A percentile compares a stretch with the other conserved stretches of the same genome.
These are phyloP conservation scores for Trametes cingulata DNA, from an alignment of 768 basidiomycete species.

Conservation along the genomic window DNA sequence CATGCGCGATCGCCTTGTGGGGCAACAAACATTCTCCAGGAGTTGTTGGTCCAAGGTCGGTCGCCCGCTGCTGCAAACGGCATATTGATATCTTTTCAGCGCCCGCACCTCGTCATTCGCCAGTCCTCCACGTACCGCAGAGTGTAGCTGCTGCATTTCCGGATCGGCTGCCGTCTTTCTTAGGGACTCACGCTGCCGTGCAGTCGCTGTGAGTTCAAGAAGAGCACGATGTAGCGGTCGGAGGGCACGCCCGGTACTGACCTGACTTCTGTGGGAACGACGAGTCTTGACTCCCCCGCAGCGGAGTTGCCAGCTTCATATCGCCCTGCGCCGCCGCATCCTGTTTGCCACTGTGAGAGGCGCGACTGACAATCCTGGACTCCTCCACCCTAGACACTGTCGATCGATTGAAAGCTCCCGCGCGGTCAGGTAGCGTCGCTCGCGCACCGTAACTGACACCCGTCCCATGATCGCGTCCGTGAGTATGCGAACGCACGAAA, in stretches of 20 bases:
- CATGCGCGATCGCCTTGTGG: not conserved
- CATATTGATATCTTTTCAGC: not conserved
- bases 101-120: not conserved
- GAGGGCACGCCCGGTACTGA: not conserved
- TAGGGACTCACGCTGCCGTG: not conserved
- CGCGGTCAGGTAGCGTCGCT: not conserved
- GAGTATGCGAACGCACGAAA: not conserved
- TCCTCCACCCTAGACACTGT: constrained; percentile 11
- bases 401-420: not conserved
- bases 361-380: constrained; percentile 7
- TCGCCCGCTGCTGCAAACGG: not conserved
- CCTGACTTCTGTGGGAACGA: constrained; percentile 6
- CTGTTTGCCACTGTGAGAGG: constrained; percentile 4
- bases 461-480: not conserved
- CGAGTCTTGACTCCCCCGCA: not conserved
- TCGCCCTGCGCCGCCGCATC: not conserved
- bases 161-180: not conserved
- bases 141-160: not conserved
- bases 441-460: not conserved
- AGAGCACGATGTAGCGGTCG: not conserved
- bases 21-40: constrained; percentile 8
- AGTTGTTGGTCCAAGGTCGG: constrained; percentile 18
- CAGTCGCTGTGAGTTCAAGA: not conserved
- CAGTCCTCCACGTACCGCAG: not conserved
- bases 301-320: not conserved